Evolutionary conservation across 2,329 filamentous ascomycete species (phyloP), one percentile per base, ranked within the genome.

Genomic region (Penicillium sp.): DNA sequence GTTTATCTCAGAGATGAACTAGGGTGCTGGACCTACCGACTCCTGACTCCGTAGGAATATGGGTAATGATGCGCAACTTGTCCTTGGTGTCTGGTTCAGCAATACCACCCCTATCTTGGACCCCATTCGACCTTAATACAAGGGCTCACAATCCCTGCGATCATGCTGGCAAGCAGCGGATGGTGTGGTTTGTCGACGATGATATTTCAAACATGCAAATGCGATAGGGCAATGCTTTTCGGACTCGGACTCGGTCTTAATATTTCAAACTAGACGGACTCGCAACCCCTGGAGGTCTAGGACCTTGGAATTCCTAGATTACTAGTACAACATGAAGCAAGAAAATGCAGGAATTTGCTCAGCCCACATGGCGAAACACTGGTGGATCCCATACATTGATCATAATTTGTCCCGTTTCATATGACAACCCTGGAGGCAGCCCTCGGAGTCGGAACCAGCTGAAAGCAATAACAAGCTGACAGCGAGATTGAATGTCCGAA

Each of bases 101-200:
- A 63, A 65, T 66, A 56, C 53, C 56, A 58, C 60, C 54, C 54
- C 17, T 55, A 36, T 35, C 51, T 53, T 60, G 43, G 45, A 51
- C 54, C 26, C 47, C 41, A 50, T 55, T 45, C 11, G 45, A 19
- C 38, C 38, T 43, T 16, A 31, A n/a, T 10, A 31, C 22, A 31
- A 14, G n/a, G n/a, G 14, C 17, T 38, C 38, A 42, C 37, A 10
- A 50, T 46, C 17, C 37, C 14, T 50, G 38, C 37, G 12, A n/a
- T n/a, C 28, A 41, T 41, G 28, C 44, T 50, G 37, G 25, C 25
- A 25, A 8, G 11, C n/a, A 17, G 22, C 25, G 12, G 10, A 22
- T 33, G 14, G 17, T 26, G 31, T 40, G 35, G 30, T 19, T 25
- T 50, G 40, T 55, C 19, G 40, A 40, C 19, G 40, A 45, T 22